Evolutionary conservation across 2,329 filamentous ascomycete genomes (phyloP).

Genomic region (Alternaria gaisen): DNA sequence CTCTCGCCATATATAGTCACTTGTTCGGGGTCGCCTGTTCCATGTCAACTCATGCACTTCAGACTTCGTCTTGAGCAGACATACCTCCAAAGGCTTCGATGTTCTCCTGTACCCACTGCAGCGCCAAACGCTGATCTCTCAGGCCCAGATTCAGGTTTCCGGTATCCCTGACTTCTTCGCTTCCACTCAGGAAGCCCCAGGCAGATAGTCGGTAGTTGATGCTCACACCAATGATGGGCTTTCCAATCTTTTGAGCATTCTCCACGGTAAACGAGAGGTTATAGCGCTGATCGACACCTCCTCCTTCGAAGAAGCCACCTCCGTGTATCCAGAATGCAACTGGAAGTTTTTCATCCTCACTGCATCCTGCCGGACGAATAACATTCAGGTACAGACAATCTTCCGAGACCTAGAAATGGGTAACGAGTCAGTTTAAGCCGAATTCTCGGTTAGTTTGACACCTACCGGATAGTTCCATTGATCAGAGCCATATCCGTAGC

Average conservation of each 20-base stretch:
- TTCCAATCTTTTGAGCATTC: constrained; percentile 55
- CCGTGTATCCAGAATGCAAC: constrained; percentile 67
- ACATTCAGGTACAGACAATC: constrained; percentile 62
- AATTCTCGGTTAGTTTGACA: background rate
- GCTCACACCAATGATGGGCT: constrained; percentile 58
- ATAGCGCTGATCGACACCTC: constrained; percentile 63
- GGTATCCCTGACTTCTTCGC: constrained; percentile 38
- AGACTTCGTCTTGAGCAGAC: constrained; percentile 40
- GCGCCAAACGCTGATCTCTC: constrained; percentile 56
- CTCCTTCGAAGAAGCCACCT: constrained; percentile 60
- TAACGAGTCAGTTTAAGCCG: background rate
- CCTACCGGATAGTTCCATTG: constrained; percentile 54
- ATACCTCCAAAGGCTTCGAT: constrained; percentile 56
- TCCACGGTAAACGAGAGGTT: constrained; percentile 60
- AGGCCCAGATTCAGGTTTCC: constrained; percentile 61
- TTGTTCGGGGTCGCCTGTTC: constrained; percentile 50
- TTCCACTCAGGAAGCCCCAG: constrained; percentile 70
- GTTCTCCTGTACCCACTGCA: constrained; percentile 57
- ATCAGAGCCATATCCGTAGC: constrained; percentile 48
- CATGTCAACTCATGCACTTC: constrained; percentile 35
- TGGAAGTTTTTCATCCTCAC: constrained; percentile 54
- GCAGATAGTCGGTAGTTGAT: constrained; percentile 63
- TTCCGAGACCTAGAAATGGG: constrained; percentile 55
- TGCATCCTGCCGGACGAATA: constrained; percentile 52
- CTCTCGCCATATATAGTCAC: constrained; percentile 58